Conservation (phyloP, 2,329 filamentous ascomycete genomes). For the Pseudocercospora pini-densiflorae region DNA sequence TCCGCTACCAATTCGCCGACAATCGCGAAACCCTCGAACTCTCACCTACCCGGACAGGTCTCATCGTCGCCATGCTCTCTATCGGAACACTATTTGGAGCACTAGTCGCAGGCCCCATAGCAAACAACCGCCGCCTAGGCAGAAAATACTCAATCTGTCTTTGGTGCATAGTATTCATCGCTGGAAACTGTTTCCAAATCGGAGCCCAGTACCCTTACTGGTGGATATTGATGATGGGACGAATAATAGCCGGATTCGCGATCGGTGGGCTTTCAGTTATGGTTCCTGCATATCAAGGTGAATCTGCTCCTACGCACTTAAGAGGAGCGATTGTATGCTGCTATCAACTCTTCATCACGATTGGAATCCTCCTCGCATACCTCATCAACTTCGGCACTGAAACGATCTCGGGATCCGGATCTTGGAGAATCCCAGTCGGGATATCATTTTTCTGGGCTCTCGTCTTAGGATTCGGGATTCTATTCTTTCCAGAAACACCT, state of each 20-base stretch:
- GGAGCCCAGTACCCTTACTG: constrained; percentile 42
- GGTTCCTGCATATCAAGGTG: constrained; percentile 43
- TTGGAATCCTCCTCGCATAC: constrained; percentile 63
- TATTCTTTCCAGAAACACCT: not conserved
- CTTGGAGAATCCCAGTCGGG: constrained; percentile 50
- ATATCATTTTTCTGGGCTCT: constrained; percentile 41
- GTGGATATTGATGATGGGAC: constrained; percentile 67
- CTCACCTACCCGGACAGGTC: constrained; percentile 62
- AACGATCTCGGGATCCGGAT: not conserved
- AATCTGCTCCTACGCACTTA: constrained; percentile 65
- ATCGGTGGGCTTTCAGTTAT: not conserved
- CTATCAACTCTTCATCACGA: constrained; percentile 71
- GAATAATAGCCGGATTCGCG: constrained; percentile 62
- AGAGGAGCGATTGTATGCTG: constrained; percentile 65
- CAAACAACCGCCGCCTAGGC: not conserved
- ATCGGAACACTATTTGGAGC: not conserved
- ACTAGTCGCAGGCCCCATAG: not conserved
- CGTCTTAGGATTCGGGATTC: not conserved
- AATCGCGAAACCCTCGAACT: constrained; percentile 45
- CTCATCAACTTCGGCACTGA: constrained; percentile 12
- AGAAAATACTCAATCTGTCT: constrained; percentile 52
- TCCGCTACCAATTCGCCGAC: constrained; percentile 57
- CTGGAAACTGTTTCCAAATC: not conserved
- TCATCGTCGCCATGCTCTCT: constrained; percentile 48
- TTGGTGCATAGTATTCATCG: constrained; percentile 54